Evolutionary conservation across 768 basidiomycete species (phyloP).

Genomic region (Boletus rex-veris): DNA sequence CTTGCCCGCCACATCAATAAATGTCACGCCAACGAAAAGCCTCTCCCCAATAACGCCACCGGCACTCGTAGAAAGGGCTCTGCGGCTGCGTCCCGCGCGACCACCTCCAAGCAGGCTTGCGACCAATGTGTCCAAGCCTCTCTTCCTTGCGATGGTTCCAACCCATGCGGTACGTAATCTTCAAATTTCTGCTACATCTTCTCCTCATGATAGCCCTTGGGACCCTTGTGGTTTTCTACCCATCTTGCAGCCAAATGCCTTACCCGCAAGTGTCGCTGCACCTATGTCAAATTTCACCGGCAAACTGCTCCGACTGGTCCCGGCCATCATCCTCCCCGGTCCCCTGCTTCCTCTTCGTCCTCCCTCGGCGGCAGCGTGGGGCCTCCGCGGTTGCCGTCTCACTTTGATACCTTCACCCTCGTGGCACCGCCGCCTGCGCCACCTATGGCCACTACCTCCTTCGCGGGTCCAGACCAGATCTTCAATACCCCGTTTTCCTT

Average conservation of each 20-base stretch:
- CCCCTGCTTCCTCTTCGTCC: constrained; percentile 33
- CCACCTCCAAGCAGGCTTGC: constrained; percentile 79
- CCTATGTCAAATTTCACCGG: constrained; percentile 78
- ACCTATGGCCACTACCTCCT: constrained; percentile 22
- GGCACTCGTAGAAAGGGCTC: constrained; percentile 59
- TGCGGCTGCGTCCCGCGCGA: constrained; percentile 63
- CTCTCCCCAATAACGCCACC: constrained; percentile 31
- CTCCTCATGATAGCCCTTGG: not conserved
- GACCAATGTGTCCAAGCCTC: constrained; percentile 79
- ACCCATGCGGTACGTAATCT: constrained; percentile 64
- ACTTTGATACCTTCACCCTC: constrained; percentile 43
- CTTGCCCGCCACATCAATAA: constrained; percentile 86
- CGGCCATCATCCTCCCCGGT: constrained; percentile 49
- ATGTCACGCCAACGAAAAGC: constrained; percentile 78
- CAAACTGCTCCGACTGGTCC: constrained; percentile 78
- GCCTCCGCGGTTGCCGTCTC: constrained; percentile 28
- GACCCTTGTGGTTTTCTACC: too few species aligned
- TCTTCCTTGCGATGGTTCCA: constrained; percentile 74
- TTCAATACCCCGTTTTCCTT: constrained; percentile 33
- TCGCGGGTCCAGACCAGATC: constrained; percentile 26
- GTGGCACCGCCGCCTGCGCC: constrained; percentile 34
- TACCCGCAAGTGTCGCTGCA: constrained; percentile 68
- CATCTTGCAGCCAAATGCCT: constrained; percentile 61
- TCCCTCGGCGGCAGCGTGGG: constrained; percentile 13
- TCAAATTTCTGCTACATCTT: not conserved